These are phyloP conservation scores for Zygoascus ofunaensis DNA, from an alignment of 805 yeast species.

Conservation along the genomic window DNA sequence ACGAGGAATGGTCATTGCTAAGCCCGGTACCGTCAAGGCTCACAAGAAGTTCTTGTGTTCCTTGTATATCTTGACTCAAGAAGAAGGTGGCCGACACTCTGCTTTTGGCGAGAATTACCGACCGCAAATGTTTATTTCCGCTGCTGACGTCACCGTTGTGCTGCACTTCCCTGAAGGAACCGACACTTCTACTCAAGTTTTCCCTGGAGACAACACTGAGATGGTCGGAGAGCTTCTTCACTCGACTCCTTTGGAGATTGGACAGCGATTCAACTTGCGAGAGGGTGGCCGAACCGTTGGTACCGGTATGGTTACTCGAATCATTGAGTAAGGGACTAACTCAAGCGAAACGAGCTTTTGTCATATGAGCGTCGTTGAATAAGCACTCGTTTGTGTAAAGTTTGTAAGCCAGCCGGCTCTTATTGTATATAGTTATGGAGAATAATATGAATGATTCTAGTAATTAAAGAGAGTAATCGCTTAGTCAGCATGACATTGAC, in stretches of 20 bases:
- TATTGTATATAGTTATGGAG: no score
- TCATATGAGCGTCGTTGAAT: no score
- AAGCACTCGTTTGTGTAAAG: no score
- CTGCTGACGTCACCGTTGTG: slow-evolving; percentile 88
- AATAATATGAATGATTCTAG: no score
- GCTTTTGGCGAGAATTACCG: slow-evolving; percentile 95
- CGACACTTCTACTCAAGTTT: slow-evolving; percentile 82
- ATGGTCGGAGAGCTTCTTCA: slow-evolving; percentile 83
- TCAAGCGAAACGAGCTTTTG: no score
- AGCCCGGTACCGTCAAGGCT: slow-evolving; percentile 84
- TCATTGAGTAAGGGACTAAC: slow-evolving; percentile 53
- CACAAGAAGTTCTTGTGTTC: slow-evolving; percentile 93
- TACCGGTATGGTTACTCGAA: slow-evolving; percentile 94
- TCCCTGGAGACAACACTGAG: slow-evolving; percentile 98
- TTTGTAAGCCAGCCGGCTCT: no score
- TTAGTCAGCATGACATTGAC: no score
- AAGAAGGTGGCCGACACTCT: slow-evolving; percentile 99
- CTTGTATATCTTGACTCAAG: slow-evolving; percentile 83
- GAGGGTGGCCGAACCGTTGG: slow-evolving; percentile 99
- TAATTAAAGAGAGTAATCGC: no score
- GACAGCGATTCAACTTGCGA: slow-evolving; percentile 98
- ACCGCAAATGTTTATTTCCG: slow-evolving; percentile 95
- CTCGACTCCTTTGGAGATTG: slow-evolving; percentile 90
- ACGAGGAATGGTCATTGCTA: slow-evolving; percentile 96
- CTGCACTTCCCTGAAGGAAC: slow-evolving; percentile 79